Conservation (phyloP, 75 land plant species). For the Chamaecyparis obtusa region DNA sequence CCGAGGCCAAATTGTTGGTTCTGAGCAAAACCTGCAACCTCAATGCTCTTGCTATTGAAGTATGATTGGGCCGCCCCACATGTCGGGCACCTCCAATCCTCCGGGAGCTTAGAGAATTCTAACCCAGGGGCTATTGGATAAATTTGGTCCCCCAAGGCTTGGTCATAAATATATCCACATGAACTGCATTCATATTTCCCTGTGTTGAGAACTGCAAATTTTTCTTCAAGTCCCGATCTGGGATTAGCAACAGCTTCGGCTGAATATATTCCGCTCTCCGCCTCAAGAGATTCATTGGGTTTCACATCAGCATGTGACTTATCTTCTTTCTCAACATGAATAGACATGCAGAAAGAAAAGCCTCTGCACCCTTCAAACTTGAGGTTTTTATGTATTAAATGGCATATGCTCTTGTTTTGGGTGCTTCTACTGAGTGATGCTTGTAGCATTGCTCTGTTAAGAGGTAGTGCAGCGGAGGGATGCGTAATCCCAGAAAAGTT, state of each 20-base stretch:
- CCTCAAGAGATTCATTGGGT: background rate
- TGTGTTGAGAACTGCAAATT: conserved; percentile 84
- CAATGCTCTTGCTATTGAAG: conserved; percentile 89
- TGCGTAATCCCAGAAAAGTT: background rate
- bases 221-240: conserved; percentile 50
- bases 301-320: background rate
- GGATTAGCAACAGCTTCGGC: background rate
- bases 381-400: background rate
- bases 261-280: no score
- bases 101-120: conserved; percentile 67
- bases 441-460: no score
- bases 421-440: no score
- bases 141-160: conserved; percentile 62
- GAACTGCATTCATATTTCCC: conserved; percentile 89
- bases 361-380: background rate
- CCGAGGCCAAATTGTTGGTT: conserved; percentile 94
- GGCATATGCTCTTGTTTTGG: background rate
- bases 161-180: conserved; percentile 79
- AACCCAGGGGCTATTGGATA: conserved; percentile 93
- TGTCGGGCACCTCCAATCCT: conserved; percentile 95
- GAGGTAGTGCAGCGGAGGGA: no score
- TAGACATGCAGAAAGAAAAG: background rate
- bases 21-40: conserved; percentile 96
- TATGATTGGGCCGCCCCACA: conserved; percentile 92
- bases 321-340: conserved; percentile 9